Evolutionary conservation across 257 asterid genomes (phyloP), one percentile per base, ranked within the genome.

Genomic region (Lycium ferocissimum): DNA sequence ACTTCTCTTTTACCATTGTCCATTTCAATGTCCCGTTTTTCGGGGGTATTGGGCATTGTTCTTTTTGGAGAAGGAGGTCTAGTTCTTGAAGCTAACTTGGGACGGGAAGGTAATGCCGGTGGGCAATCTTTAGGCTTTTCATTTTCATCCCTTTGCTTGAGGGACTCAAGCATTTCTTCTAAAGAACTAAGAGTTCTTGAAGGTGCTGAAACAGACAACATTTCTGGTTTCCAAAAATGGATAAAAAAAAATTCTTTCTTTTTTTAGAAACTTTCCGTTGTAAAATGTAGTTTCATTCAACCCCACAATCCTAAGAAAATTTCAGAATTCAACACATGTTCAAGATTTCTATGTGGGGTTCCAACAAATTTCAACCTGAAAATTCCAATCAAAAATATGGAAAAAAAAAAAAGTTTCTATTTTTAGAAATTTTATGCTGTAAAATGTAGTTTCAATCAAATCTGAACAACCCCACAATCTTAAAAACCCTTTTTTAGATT

Each of bases 161-260:
- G 93, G 35, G 95, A 88, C 40, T 97, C 99, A 92, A 97, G 90
- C 99, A 95, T 97, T 79, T 89, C 98, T 91, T 97, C 99, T 82
- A 97, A 88, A 82, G 98, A 95, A 93, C 99, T 97, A 83, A 95
- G 90, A 73, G 91, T 87, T 33, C 88, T 51, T 8, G 92, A 91
- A 89, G 87, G 88, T 0, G 96, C 94, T 83, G 97, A 91, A 58
- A 91, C 88, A 4, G 95, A 89, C 84, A 93, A 80, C 98, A 94
- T 94, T 70, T 87, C 61, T 11, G 5, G 43, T 75, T 49, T 37
- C 33, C 62, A 13, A 51, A 5, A 47, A 47, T 18, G 57, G 22
- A 17, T 2, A 9, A 9, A 5, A 75, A 14, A 20, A 75, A 11
- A n/a, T 26, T 26, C 33, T 35, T 22, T 49, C 12, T 6, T 13